phyloP scores from a whole-genome alignment of 1,284 basidiomycete species.

The Austroboletus olivaceoglutinosus region DNA sequence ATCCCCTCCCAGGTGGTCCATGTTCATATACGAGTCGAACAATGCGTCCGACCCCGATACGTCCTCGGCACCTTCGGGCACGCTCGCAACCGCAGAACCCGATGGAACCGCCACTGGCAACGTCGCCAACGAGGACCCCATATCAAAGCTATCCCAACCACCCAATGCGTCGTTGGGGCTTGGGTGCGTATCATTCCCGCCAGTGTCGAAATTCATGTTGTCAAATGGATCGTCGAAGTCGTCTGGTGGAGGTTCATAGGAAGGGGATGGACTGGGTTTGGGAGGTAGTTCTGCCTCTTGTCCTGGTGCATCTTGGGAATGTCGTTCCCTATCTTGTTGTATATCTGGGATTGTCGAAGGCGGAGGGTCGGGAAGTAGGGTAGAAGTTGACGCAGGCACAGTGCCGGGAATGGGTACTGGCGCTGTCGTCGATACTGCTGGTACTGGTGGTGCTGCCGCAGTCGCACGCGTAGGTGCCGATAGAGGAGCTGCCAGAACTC shows the following conservation, averaged over 20 bases:
- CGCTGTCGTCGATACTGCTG: neutral
- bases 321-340: neutral
- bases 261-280: neutral
- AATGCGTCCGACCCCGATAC: conserved; percentile 12
- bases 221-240: conserved; percentile 21
- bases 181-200: neutral
- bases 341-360: neutral
- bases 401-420: neutral
- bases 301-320: neutral
- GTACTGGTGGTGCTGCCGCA: neutral
- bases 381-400: neutral
- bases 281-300: neutral
- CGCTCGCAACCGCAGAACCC: neutral
- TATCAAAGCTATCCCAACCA: conserved; percentile 8
- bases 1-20: conserved; percentile 20
- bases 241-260: conserved; percentile 10
- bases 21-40: conserved; percentile 28
- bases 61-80: conserved; percentile 8
- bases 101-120: neutral
- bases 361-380: neutral
- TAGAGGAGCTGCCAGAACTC: neutral
- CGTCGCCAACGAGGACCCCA: conserved; percentile 2
- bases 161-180: neutral
- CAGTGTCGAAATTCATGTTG: conserved; percentile 13
- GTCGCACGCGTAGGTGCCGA: neutral